phyloP scores from a whole-genome alignment of 2,329 filamentous ascomycete genomes.

The Chaetomiaceae sp. region DNA sequence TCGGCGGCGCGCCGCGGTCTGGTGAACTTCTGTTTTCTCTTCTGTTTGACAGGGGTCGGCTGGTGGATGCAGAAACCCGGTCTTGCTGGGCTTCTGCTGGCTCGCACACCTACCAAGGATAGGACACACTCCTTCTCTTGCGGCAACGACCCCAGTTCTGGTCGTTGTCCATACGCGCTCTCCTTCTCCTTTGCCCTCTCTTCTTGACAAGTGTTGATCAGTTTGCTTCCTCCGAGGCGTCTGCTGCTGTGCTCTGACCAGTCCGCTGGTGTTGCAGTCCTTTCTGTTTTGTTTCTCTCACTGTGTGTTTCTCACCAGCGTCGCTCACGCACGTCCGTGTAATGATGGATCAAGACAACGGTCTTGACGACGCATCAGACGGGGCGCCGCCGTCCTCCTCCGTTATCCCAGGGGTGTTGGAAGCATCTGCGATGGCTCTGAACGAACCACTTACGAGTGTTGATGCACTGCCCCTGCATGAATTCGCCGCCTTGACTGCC shows the following conservation, averaged over 20 bases:
- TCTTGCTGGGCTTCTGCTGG: neutral
- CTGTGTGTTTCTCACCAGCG: neutral
- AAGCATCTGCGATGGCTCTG: neutral
- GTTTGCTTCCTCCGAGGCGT: constrained; percentile 4
- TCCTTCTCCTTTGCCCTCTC: constrained; percentile 2
- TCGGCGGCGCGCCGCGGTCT: neutral
- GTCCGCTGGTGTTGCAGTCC: constrained; percentile 1
- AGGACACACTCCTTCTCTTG: constrained; percentile 10
- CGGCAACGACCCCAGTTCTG: constrained; percentile 8
- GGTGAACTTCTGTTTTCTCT: neutral
- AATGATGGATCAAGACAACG: constrained; percentile 10
- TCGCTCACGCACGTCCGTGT: neutral
- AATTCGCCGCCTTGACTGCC: constrained; percentile 15
- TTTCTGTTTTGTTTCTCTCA: constrained; percentile 11
- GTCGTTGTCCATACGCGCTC: constrained; percentile 13
- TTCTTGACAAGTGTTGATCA: constrained; percentile 26
- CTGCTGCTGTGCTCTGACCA: constrained; percentile 3
- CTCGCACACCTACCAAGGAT: constrained; percentile 7
- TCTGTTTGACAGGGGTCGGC: neutral
- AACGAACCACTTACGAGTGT: constrained; percentile 1
- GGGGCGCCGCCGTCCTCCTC: neutral
- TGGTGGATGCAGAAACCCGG: neutral
- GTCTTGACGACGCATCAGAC: neutral
- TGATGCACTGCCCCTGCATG: neutral
- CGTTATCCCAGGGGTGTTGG: neutral